These are phyloP conservation scores for Neltuma alba DNA, from an alignment of 306 rosid species.

Conservation along the genomic window DNA sequence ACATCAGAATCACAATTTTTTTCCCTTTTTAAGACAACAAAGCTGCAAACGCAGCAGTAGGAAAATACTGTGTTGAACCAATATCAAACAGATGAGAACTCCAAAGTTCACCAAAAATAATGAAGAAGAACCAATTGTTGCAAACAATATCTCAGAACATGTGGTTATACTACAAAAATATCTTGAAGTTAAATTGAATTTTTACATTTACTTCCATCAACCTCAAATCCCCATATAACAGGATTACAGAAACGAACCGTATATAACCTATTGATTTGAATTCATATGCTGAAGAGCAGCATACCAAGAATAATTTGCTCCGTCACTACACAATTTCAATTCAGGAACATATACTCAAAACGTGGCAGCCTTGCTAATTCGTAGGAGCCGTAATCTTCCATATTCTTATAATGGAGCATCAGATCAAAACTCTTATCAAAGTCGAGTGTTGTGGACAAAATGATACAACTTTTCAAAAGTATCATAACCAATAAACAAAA, in stretches of 20 bases:
- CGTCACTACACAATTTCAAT: neutral
- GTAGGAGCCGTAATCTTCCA: constrained; percentile 7
- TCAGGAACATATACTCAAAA: neutral
- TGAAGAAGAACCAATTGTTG: constrained; percentile 13
- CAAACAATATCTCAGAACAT: neutral
- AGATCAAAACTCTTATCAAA: neutral
- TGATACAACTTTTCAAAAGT: constrained; percentile 2
- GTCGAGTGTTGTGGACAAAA: neutral
- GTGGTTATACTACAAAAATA: neutral
- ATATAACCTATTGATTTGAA: neutral
- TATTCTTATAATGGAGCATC: neutral
- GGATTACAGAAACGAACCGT: neutral
- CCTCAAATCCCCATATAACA: constrained; percentile 4
- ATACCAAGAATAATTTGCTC: neutral
- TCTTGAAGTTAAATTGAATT: neutral
- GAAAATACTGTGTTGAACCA: constrained; percentile 6
- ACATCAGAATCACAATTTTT: neutral
- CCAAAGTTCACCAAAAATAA: constrained; percentile 6
- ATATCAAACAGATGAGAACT: constrained; percentile 8
- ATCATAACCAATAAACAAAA: neutral
- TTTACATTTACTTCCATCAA: neutral
- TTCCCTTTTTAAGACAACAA: neutral
- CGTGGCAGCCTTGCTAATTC: neutral
- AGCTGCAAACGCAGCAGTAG: neutral
- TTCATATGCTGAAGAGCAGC: neutral